Evolutionary conservation across 164 flowering plant species (phyloP).

Genomic region (Umbellularia californica): DNA sequence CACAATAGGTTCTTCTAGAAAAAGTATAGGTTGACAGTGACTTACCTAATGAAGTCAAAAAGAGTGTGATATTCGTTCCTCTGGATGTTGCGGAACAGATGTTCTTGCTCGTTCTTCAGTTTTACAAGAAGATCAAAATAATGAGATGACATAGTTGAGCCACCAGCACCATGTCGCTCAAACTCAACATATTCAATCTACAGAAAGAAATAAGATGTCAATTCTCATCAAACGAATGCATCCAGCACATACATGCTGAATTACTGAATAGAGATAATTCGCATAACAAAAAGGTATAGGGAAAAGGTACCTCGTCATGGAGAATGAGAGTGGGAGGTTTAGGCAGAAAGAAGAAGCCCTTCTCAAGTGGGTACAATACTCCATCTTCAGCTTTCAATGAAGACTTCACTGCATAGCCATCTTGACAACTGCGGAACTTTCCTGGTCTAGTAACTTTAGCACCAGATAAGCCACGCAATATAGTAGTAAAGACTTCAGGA

Average conservation of each 20-base stretch:
- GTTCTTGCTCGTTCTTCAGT: conserved; percentile 83
- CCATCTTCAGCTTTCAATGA: conserved; percentile 99
- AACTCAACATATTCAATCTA: conserved; percentile 96
- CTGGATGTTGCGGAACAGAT: conserved; percentile 91
- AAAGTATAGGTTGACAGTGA: neutral
- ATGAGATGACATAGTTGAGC: conserved; percentile 75
- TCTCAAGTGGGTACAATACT: conserved; percentile 86
- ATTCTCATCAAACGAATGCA: neutral
- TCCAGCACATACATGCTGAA: neutral
- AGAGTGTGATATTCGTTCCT: conserved; percentile 90
- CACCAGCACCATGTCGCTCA: conserved; percentile 94
- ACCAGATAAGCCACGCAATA: conserved; percentile 89
- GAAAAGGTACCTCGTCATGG: conserved; percentile 73
- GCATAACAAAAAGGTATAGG: neutral
- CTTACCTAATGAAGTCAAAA: conserved; percentile 76
- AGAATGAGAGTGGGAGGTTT: conserved; percentile 99
- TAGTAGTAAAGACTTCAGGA: conserved; percentile 84
- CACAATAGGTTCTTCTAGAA: neutral
- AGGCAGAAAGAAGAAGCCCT: conserved; percentile 94
- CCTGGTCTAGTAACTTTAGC: conserved; percentile 95
- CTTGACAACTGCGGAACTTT: conserved; percentile 88
- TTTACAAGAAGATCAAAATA: conserved; percentile 90
- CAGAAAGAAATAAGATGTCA: neutral
- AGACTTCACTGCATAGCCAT: conserved; percentile 97
- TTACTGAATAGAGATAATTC: neutral